These are phyloP conservation scores for Dentipellis sp. DNA, from an alignment of 768 basidiomycete genomes.

Conservation along the genomic window DNA sequence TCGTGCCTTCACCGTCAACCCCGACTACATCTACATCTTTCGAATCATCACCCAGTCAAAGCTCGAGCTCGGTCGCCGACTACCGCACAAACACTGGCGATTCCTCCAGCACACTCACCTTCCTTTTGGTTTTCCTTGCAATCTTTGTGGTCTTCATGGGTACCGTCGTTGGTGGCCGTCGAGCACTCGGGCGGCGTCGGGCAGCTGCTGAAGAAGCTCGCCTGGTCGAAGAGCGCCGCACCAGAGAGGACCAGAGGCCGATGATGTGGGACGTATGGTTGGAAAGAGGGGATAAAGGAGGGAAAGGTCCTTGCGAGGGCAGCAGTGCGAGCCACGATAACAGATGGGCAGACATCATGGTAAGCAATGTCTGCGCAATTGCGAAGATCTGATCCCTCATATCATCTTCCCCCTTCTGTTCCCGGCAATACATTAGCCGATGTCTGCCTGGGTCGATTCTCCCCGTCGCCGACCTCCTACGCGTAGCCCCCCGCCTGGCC, in stretches of 20 bases:
- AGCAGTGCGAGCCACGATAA: neutral
- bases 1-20: neutral
- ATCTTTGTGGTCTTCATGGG: neutral
- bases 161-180: neutral
- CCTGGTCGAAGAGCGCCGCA: too few species aligned
- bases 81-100: neutral
- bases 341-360: neutral
- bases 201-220: too few species aligned
- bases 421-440: slow-evolving; percentile 1
- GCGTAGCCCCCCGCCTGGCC: neutral
- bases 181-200: too few species aligned
- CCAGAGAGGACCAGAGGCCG: neutral
- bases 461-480: neutral
- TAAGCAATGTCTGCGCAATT: neutral
- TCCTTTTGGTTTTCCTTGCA: slow-evolving; percentile 1
- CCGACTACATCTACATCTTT: neutral
- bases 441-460: slow-evolving; percentile 8
- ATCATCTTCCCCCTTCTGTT: neutral
- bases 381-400: neutral
- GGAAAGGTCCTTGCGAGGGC: neutral
- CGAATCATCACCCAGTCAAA: neutral
- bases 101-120: neutral
- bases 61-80: too few species aligned
- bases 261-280: slow-evolving; percentile 8
- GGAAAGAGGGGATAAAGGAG: neutral